Base-by-base conservation (phyloP, 1,284 basidiomycete species). In the Cutaneotrichosporon sp. region DNA sequence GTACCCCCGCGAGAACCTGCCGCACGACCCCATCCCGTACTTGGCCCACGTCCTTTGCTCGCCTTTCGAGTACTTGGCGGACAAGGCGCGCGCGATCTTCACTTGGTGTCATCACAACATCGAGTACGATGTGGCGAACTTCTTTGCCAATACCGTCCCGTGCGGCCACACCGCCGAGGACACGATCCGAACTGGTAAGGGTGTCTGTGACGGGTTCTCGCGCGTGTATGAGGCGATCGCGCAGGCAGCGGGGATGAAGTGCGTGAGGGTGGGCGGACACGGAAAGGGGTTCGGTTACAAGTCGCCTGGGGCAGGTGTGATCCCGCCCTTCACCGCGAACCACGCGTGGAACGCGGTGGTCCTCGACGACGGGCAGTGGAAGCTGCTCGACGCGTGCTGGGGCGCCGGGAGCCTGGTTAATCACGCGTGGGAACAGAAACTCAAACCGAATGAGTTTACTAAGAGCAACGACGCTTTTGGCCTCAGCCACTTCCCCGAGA, bases 91-190 rank as follows among this genome's bases (percentile, higher is more conserved):
- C 14, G 66, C 63, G 0, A 61, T 67, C 58, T 67, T 67, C 58
- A 65, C 66, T 1, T 67, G 66, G 66, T 56, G 46, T n/a, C 66
- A 67, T 56, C 50, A 67, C 61, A 67, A 65, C 66, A 49, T 67
- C 38, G 51, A 31, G 18, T 67, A 67, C 30, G 66, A 67, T 49
- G 58, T 55, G 8, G 58, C 36, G 6, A 62, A 57, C 58, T 67
- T 65, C 47, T 47, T 65, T 10, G 51, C 58, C 8, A 40, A 40
- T 7, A 62, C 57, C 2, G 42, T 67, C 13, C 65, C 59, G 5
- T 52, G 56, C 31, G 58, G 58, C 7, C 52, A 59, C 13, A 49
- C 49, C 1, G 56, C 58, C 7, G 55, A 53, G n/a, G 47, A 62
- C n/a, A 62, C 62, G 18, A 61, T 67, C 26, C 40, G 18, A 10